phyloP scores from a whole-genome alignment of 805 yeast genomes.

The Blastobotrys chiropterorum region DNA sequence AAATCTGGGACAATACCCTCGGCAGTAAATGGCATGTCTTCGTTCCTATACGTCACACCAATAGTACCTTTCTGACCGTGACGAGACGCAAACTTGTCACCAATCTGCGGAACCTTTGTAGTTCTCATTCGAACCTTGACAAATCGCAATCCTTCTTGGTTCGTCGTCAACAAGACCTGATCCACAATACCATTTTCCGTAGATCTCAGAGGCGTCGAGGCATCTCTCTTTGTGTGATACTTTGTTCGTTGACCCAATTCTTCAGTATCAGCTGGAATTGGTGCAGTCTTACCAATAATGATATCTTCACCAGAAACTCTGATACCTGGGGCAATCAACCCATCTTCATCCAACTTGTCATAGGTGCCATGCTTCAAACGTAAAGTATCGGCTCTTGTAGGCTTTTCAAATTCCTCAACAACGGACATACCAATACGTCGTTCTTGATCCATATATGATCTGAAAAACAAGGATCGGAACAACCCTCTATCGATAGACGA shows the following conservation, averaged over 20 bases:
- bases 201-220: conserved; percentile 92
- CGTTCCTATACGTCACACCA: conserved; percentile 97
- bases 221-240: conserved; percentile 97
- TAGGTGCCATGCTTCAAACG: conserved; percentile 97
- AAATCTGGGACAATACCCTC: conserved; percentile 97
- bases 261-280: conserved; percentile 98
- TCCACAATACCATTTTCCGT: conserved; percentile 98
- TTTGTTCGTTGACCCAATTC: conserved; percentile 98
- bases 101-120: conserved; percentile 96
- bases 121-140: conserved; percentile 99
- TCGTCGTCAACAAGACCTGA: conserved; percentile 92
- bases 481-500: conserved; percentile 94
- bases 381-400: conserved; percentile 87
- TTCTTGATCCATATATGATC: conserved; percentile 98
- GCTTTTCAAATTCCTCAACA: conserved; percentile 96
- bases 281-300: conserved; percentile 97
- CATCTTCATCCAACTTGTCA: conserved; percentile 97
- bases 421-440: conserved; percentile 98
- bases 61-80: conserved; percentile 99
- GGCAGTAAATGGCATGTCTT: conserved; percentile 96
- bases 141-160: conserved; percentile 96
- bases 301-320: conserved; percentile 99
- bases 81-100: conserved; percentile 98
- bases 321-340: conserved; percentile 95
- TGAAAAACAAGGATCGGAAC: conserved; percentile 90